phyloP scores from a whole-genome alignment of 331 rosid genomes.

The Phaseolus coccineus region DNA sequence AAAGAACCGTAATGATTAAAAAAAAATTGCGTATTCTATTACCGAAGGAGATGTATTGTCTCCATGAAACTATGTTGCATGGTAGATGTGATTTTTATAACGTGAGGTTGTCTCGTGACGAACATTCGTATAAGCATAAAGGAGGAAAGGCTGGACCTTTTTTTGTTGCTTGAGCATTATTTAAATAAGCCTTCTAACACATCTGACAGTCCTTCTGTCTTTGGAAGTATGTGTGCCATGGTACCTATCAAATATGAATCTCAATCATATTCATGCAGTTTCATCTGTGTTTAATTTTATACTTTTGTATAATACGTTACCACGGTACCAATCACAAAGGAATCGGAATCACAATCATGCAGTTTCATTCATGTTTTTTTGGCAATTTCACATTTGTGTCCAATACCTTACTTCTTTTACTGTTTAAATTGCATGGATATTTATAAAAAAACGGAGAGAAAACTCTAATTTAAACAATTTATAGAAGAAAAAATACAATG shows the following conservation, averaged over 20 bases:
- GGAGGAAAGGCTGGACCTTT: constrained; percentile 2
- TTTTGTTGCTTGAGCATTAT: constrained; percentile 4
- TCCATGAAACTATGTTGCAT: constrained; percentile 1
- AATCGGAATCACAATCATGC: constrained; percentile 14
- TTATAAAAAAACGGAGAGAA: neutral
- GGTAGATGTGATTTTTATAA: neutral
- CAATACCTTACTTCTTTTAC: neutral
- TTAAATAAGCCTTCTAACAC: neutral
- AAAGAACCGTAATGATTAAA: neutral
- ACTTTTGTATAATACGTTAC: neutral
- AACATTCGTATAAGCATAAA: constrained; percentile 24
- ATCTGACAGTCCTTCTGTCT: constrained; percentile 33
- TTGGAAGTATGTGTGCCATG: neutral
- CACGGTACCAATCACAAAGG: neutral
- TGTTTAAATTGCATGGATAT: neutral
- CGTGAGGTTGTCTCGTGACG: neutral
- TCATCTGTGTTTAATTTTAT: neutral
- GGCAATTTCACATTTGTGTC: neutral
- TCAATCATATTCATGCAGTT: constrained; percentile 12
- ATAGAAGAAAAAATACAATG: constrained; percentile 24
- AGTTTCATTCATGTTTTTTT: neutral
- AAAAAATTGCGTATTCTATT: neutral
- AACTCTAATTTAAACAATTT: constrained; percentile 17
- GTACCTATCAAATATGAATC: neutral
- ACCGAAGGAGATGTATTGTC: neutral